These are phyloP conservation scores for Phlyctochytrium bullatum DNA, from an alignment of 192 early-diverging fungal genomes.

Conservation along the genomic window DNA sequence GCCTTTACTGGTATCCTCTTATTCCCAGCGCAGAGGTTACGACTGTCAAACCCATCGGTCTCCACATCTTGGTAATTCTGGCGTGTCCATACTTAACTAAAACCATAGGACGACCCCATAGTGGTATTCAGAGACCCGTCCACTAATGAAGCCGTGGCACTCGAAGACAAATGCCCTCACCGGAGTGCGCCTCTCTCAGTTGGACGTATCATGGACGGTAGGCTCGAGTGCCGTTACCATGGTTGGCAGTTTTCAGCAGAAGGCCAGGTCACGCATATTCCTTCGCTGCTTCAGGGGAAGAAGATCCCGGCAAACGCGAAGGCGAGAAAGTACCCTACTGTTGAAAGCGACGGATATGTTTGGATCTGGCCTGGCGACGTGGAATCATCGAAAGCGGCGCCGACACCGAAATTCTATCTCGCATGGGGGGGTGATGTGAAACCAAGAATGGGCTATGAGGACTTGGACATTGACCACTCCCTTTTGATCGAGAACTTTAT, in stretches of 20 bases:
- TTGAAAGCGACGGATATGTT: slow-evolving; percentile 27
- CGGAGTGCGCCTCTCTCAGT: slow-evolving; percentile 40
- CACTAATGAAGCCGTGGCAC: slow-evolving; percentile 17
- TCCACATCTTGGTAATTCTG: neutral
- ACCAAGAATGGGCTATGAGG: slow-evolving; percentile 24
- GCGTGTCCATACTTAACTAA: neutral
- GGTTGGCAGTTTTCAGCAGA: slow-evolving; percentile 45
- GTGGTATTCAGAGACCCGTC: slow-evolving; percentile 40
- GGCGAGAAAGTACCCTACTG: slow-evolving; percentile 27
- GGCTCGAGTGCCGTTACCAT: slow-evolving; percentile 45
- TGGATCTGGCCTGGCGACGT: slow-evolving; percentile 38
- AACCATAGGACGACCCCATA: slow-evolving; percentile 31
- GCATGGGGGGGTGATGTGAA: slow-evolving; percentile 15
- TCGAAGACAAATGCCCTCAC: slow-evolving; percentile 44
- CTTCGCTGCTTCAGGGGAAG: slow-evolving; percentile 13
- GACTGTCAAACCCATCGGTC: neutral
- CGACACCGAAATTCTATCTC: slow-evolving; percentile 20
- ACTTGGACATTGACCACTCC: slow-evolving; percentile 39
- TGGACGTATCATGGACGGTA: slow-evolving; percentile 35
- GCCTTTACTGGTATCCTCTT: slow-evolving; percentile 7
- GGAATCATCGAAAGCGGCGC: slow-evolving; percentile 5
- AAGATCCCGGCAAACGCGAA: slow-evolving; percentile 38
- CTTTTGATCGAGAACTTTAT: slow-evolving; percentile 43
- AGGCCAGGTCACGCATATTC: slow-evolving; percentile 34
- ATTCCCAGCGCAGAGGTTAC: neutral